These are phyloP conservation scores for Verticillium nubilum DNA, from an alignment of 2,329 filamentous ascomycete species.

Conservation along the genomic window DNA sequence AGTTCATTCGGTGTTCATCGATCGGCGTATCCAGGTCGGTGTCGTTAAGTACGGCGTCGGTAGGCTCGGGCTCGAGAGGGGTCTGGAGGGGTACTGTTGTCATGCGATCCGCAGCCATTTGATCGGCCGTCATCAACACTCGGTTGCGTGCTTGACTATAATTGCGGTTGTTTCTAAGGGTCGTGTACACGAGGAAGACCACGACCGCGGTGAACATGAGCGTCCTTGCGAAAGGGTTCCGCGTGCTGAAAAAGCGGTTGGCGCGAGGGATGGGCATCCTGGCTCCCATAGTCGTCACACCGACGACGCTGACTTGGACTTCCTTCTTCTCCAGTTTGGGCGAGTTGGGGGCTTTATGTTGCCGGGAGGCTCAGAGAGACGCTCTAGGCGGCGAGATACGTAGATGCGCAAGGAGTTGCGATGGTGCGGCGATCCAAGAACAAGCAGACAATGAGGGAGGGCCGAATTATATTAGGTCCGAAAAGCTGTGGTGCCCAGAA, in stretches of 20 bases:
- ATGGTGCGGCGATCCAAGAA: neutral
- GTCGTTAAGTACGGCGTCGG: neutral
- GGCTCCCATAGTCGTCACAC: slow-evolving; percentile 27
- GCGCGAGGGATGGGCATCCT: slow-evolving; percentile 26
- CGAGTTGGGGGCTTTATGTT: neutral
- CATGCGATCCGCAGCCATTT: slow-evolving; percentile 4
- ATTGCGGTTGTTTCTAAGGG: slow-evolving; percentile 34
- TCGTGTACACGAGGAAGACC: slow-evolving; percentile 33
- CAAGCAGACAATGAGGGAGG: neutral
- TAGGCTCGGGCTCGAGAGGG: slow-evolving; percentile 16
- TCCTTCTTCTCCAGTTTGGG: slow-evolving; percentile 11
- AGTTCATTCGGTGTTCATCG: slow-evolving; percentile 36
- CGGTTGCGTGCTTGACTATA: slow-evolving; percentile 29
- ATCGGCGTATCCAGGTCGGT: slow-evolving; percentile 12
- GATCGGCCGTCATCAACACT: slow-evolving; percentile 23
- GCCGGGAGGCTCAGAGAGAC: neutral
- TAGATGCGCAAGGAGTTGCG: neutral
- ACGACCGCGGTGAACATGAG: slow-evolving; percentile 37
- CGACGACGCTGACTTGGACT: neutral
- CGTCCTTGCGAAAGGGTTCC: slow-evolving; percentile 40
- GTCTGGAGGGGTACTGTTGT: slow-evolving; percentile 21
- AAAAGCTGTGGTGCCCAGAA: too few relatives aligned
- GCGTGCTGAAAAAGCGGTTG: slow-evolving; percentile 41
- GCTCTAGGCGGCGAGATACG: neutral
- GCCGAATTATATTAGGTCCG: neutral